A percentile compares a stretch with the other conserved stretches of the same genome.
phyloP scores from a whole-genome alignment of 345 rosid genomes.

The Camelina laxa region DNA sequence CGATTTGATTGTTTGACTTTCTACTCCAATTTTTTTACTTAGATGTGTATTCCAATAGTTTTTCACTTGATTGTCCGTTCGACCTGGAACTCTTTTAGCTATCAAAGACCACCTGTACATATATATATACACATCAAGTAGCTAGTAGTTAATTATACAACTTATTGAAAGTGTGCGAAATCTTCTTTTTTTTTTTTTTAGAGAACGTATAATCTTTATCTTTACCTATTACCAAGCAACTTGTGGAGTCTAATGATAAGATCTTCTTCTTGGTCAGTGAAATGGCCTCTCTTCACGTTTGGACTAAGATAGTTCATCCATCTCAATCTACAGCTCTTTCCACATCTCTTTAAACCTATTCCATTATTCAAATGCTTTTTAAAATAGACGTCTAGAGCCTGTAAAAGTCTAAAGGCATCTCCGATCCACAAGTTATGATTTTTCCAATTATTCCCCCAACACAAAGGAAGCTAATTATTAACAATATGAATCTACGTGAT shows the following conservation, averaged over 20 bases:
- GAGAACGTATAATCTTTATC: too few species aligned
- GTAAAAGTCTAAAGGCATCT: too few species aligned
- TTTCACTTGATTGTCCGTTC: conserved; percentile 70
- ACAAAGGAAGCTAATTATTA: too few species aligned
- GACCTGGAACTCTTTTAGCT: conserved; percentile 60
- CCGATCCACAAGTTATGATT: too few species aligned
- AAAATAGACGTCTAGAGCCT: too few species aligned
- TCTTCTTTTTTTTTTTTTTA: too few species aligned
- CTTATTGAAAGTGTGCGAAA: too few species aligned
- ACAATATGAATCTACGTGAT: too few species aligned
- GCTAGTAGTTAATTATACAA: too few species aligned
- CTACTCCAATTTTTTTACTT: conserved; percentile 49
- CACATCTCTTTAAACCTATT: conserved; percentile 58
- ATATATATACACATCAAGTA: conserved; percentile 40
- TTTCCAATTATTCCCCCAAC: too few species aligned
- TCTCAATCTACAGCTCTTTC: conserved; percentile 63
- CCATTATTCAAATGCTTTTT: not conserved
- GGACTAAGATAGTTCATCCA: conserved; percentile 63
- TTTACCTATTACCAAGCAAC: conserved; percentile 15
- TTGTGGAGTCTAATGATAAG: conserved; percentile 59
- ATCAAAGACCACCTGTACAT: conserved; percentile 62
- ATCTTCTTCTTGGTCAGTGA: conserved; percentile 57
- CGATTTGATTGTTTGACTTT: conserved; percentile 21
- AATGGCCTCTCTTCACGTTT: conserved; percentile 47
- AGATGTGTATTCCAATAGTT: conserved; percentile 60